Conservation (phyloP, 345 rosid species). For the Populus simonii region DNA sequence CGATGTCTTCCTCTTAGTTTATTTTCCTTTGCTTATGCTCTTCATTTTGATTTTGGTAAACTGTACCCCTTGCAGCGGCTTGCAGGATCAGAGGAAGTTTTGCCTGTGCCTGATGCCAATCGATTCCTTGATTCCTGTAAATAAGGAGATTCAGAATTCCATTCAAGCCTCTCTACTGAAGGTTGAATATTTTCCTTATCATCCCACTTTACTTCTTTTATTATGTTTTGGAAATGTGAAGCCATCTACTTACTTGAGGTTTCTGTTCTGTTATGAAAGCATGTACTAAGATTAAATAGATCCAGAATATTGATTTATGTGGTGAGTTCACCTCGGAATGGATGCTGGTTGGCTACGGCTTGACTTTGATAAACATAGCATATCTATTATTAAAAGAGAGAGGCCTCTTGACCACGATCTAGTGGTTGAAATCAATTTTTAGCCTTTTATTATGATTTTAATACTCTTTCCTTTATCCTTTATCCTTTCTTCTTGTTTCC, state of each 20-base stretch:
- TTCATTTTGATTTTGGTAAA: slow-evolving; percentile 14
- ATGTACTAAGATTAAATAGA: neutral
- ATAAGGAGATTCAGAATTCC: slow-evolving; percentile 56
- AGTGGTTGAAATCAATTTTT: neutral
- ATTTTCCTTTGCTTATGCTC: slow-evolving; percentile 6
- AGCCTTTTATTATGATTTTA: no score
- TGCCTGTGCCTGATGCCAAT: slow-evolving; percentile 49
- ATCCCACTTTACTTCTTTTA: neutral
- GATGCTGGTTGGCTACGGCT: neutral
- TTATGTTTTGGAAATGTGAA: neutral
- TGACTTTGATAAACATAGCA: neutral
- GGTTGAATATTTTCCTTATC: slow-evolving; percentile 38
- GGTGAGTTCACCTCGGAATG: no score
- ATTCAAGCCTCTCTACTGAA: slow-evolving; percentile 49
- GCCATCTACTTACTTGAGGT: neutral
- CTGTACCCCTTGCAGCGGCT: slow-evolving; percentile 57
- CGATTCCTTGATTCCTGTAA: slow-evolving; percentile 40
- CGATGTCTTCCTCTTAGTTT: slow-evolving; percentile 2
- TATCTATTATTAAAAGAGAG: neutral
- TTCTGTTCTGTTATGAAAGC: neutral
- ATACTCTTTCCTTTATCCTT: no score
- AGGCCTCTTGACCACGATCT: neutral
- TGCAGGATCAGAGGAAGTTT: slow-evolving; percentile 73
- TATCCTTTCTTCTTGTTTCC: neutral
- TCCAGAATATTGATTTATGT: no score